Evolutionary conservation across 1,284 basidiomycete genomes (phyloP).

Genomic region (Boletus hoseneyae): DNA sequence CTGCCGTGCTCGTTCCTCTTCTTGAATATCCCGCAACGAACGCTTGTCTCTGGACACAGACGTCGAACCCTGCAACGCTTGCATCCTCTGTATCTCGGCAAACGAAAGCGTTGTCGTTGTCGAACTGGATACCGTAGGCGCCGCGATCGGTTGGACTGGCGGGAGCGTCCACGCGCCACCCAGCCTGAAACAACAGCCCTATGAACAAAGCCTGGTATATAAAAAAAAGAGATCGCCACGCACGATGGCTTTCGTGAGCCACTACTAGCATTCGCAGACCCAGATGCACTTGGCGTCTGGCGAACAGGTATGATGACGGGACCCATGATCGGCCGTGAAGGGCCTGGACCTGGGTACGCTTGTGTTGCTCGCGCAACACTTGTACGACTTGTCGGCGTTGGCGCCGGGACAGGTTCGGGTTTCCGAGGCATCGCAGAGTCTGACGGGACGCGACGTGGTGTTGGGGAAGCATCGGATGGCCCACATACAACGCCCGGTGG

Average conservation of each 20-base stretch:
- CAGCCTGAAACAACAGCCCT: conserved; percentile 21
- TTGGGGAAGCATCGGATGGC: conserved; percentile 4
- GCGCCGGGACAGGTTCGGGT: neutral
- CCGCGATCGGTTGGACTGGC: conserved; percentile 44
- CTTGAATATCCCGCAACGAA: conserved; percentile 80
- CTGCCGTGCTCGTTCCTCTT: conserved; percentile 72
- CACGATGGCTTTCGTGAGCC: conserved; percentile 46
- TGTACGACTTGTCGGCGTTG: neutral
- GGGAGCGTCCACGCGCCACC: conserved; percentile 54
- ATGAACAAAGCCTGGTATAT: neutral
- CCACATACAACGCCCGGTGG: conserved; percentile 82
- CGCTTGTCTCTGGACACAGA: conserved; percentile 48
- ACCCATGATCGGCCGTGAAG: conserved; percentile 41
- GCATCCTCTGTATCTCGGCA: conserved; percentile 77
- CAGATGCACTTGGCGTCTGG: conserved; percentile 34
- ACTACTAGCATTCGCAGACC: conserved; percentile 20
- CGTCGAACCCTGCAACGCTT: conserved; percentile 51
- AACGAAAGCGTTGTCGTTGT: conserved; percentile 53
- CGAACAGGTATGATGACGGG: conserved; percentile 58
- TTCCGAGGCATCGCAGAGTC: conserved; percentile 9
- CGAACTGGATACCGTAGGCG: conserved; percentile 32
- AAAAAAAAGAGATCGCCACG: conserved; percentile 28
- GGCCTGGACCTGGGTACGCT: conserved; percentile 11
- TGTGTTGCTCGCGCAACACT: conserved; percentile 1
- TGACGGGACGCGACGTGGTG: conserved; percentile 5